phyloP scores from a whole-genome alignment of 306 rosid species.

The Trifolium repens region DNA sequence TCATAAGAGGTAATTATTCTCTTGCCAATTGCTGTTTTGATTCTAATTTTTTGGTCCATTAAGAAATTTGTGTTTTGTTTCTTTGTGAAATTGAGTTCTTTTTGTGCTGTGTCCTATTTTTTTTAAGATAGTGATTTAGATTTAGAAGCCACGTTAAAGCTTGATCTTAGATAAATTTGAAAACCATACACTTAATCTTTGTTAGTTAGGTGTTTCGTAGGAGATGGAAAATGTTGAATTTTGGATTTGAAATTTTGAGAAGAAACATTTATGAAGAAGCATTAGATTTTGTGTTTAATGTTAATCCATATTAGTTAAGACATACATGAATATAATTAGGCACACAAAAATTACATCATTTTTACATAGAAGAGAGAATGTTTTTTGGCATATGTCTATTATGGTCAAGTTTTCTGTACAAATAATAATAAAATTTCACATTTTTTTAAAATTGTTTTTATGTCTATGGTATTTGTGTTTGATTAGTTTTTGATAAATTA shows the following conservation, averaged over 20 bases:
- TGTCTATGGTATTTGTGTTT: not conserved
- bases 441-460: not conserved
- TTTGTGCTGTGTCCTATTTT: slow-evolving; percentile 26
- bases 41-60: slow-evolving; percentile 28
- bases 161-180: slow-evolving; percentile 34
- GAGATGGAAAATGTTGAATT: slow-evolving; percentile 38
- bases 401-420: slow-evolving; percentile 4
- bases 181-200: not conserved
- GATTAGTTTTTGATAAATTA: not conserved
- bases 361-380: slow-evolving; percentile 15
- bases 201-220: not conserved
- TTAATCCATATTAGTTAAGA: not conserved
- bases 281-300: slow-evolving; percentile 10
- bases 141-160: not conserved
- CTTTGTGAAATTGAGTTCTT: slow-evolving; percentile 16
- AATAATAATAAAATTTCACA: not conserved
- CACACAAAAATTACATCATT: slow-evolving; percentile 2
- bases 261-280: slow-evolving; percentile 11
- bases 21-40: slow-evolving; percentile 1
- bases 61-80: slow-evolving; percentile 20
- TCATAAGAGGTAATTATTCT: slow-evolving; percentile 69
- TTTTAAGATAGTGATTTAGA: slow-evolving; percentile 20
- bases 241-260: slow-evolving; percentile 29
- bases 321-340: not conserved
- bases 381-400: not conserved